Percentiles rank a stretch among this genome's conserved stretches.
These are phyloP conservation scores for Acidomyces sp. DNA, from an alignment of 495 filamentous ascomycete species.

Conservation along the genomic window DNA sequence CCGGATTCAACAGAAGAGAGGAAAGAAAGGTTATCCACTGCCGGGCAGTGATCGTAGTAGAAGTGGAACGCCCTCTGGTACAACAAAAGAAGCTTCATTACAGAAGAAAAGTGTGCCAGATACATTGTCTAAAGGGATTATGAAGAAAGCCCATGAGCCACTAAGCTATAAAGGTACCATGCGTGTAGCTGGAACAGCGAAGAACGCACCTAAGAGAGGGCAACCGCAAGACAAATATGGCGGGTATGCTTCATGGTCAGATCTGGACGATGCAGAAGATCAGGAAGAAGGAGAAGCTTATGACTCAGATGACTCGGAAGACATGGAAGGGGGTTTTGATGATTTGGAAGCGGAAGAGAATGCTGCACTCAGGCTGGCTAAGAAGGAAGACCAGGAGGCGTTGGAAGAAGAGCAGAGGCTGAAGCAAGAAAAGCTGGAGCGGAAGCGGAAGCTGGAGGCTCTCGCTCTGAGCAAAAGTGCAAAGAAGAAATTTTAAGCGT, in stretches of 20 bases:
- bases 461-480: constrained; percentile 8
- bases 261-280: constrained; percentile 24
- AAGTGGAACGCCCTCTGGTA: constrained; percentile 10
- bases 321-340: constrained; percentile 52
- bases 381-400: constrained; percentile 48
- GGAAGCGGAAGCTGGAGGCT: constrained; percentile 27
- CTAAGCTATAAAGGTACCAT: constrained; percentile 30
- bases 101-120: constrained; percentile 16
- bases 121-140: constrained; percentile 48
- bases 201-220: constrained; percentile 14
- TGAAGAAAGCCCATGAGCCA: constrained; percentile 26
- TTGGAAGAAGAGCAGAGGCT: constrained; percentile 39
- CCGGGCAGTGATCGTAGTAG: constrained; percentile 8
- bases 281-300: constrained; percentile 40
- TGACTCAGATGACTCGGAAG: constrained; percentile 46
- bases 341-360: constrained; percentile 49
- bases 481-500: constrained; percentile 15
- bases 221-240: constrained; percentile 18
- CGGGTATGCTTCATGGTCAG: constrained; percentile 27
- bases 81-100: constrained; percentile 5
- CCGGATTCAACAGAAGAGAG: constrained; percentile 13
- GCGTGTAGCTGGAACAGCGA: constrained; percentile 4
- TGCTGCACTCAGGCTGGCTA: constrained; percentile 36
- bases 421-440: constrained; percentile 44
- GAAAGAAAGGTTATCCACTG: constrained; percentile 5